Base-by-base conservation (phyloP, 352 stramenopile species). In the Pythium volutum region DNA sequence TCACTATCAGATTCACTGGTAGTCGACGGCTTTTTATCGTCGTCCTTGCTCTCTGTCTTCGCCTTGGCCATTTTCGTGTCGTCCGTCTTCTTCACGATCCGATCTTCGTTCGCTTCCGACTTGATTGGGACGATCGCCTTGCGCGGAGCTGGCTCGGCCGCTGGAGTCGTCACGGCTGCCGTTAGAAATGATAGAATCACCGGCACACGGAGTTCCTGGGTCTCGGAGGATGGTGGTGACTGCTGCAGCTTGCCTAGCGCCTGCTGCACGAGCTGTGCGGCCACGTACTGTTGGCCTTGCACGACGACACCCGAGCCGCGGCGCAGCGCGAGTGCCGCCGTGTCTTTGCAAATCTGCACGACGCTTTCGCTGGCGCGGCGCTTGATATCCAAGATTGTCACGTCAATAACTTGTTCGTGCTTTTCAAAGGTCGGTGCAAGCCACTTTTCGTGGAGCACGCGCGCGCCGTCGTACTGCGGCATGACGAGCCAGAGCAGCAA, bases 401-500 rank as follows among this genome's bases (percentile, higher is more conserved):
- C 50, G 62, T 91, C 79, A 42, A 91, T 85, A 41, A 71, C 64
- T 18, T 83, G 48, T 59, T 91, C 79, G 57, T 91, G 79, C 61
- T 86, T 77, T 51, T 76, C 70, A 48, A 91, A 91, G n/a, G 75
- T 73, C 38, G 81, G 81, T 0, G 79, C 77, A 52, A 91, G 57
- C 69, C 77, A 86, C 26, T 64, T 66, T 11, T 79, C 73, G 54
- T 88, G 74, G 58, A 91, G 64, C 48, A 87, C 22, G 9, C 76
- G 49, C 10, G 79, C 76, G 12, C 81, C 81, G 16, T 69, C 66
- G 54, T 82, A 87, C 2, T 72, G 69, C 11, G 81, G 81, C 45
- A 91, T 33, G 27, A 85, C 81, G 26, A 91, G 75, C 81, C 81
- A 91, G 26, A 76, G 71, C n/a, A 91, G 57, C 16, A 86, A 59